phyloP scores from a whole-genome alignment of 2,329 filamentous ascomycete species.

The Penicillium verrucosum region DNA sequence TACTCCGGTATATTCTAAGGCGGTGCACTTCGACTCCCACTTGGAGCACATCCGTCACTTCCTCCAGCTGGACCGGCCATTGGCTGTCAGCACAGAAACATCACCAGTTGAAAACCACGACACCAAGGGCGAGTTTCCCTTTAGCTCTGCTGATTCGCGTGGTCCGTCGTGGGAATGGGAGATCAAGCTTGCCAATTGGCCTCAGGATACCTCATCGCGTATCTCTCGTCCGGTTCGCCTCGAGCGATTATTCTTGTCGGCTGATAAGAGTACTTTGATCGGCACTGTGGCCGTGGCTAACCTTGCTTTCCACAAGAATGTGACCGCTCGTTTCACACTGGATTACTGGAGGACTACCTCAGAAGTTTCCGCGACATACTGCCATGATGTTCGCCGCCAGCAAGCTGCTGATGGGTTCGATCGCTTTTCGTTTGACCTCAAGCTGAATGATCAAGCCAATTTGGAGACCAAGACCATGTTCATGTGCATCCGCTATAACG shows the following conservation, averaged over 20 bases:
- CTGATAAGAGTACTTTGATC: constrained; percentile 80
- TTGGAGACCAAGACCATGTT: constrained; percentile 90
- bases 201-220: constrained; percentile 61
- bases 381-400: constrained; percentile 69
- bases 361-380: constrained; percentile 85
- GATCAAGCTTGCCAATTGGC: constrained; percentile 80
- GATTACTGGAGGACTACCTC: constrained; percentile 99
- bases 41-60: constrained; percentile 96
- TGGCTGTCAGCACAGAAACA: constrained; percentile 92
- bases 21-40: constrained; percentile 97
- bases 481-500: constrained; percentile 84
- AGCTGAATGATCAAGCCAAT: constrained; percentile 84
- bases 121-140: constrained; percentile 86
- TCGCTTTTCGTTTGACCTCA: constrained; percentile 91
- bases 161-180: constrained; percentile 75
- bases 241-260: constrained; percentile 81
- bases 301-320: constrained; percentile 80
- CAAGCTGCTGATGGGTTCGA: constrained; percentile 67
- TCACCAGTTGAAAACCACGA: constrained; percentile 88
- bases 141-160: constrained; percentile 53
- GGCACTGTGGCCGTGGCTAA: constrained; percentile 84
- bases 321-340: constrained; percentile 90
- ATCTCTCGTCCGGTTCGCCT: constrained; percentile 65
- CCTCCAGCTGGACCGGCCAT: constrained; percentile 84
- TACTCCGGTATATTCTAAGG: constrained; percentile 91